These are phyloP conservation scores for Acacia acuminata DNA, from an alignment of 306 rosid species.

Conservation along the genomic window DNA sequence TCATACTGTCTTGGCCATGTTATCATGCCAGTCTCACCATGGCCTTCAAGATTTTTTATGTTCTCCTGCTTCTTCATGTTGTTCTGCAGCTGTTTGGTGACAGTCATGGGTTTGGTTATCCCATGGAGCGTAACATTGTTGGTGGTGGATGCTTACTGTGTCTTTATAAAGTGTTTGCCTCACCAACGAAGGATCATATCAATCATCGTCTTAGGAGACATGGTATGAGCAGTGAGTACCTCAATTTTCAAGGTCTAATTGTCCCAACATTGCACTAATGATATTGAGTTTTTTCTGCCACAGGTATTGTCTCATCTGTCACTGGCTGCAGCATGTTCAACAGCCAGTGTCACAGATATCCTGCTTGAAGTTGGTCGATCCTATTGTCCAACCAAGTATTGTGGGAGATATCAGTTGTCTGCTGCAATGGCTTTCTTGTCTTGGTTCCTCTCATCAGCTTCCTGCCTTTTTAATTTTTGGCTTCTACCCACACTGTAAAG, in stretches of 20 bases:
- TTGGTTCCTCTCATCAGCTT: constrained; percentile 74
- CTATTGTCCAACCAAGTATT: constrained; percentile 56
- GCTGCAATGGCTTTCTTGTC: constrained; percentile 90
- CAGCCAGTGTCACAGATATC: constrained; percentile 66
- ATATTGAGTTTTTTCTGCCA: constrained; percentile 12
- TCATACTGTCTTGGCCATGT: background rate
- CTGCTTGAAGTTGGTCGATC: constrained; percentile 42
- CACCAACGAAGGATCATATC: constrained; percentile 57
- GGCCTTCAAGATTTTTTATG: background rate
- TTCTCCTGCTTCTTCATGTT: constrained; percentile 32
- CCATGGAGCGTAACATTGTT: constrained; percentile 89
- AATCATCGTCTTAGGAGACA: constrained; percentile 67
- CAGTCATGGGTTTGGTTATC: constrained; percentile 85
- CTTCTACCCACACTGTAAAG: constrained; percentile 60
- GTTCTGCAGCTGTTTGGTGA: constrained; percentile 77
- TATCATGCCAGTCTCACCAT: background rate
- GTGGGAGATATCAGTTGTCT: constrained; percentile 77
- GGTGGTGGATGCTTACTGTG: constrained; percentile 74
- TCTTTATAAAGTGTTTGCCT: constrained; percentile 60
- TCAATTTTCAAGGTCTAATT: background rate
- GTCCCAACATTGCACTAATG: constrained; percentile 15
- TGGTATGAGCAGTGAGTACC: constrained; percentile 47
- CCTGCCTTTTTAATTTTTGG: constrained; percentile 87
- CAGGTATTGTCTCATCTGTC: constrained; percentile 77
- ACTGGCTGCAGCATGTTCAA: constrained; percentile 80